A percentile compares a stretch with the other conserved stretches of the same genome.
Evolutionary conservation across 192 early-diverging fungal genomes (phyloP).

Genomic region (Oehlia diaphana): DNA sequence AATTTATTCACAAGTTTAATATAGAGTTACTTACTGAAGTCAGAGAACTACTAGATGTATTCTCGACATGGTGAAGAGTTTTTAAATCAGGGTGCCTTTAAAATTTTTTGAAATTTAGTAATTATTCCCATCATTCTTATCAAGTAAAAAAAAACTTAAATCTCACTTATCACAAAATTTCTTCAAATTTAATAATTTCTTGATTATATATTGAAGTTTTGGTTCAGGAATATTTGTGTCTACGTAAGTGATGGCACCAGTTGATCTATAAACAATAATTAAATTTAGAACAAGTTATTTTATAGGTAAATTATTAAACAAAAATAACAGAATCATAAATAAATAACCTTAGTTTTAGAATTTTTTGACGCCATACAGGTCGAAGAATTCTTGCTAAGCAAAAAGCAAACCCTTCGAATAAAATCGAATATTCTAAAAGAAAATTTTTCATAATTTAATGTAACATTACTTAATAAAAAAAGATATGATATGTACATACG

Average conservation of each 20-base stretch:
- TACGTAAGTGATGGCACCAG: too few species aligned
- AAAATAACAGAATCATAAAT: too few species aligned
- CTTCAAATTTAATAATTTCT: background rate
- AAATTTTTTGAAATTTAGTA: background rate
- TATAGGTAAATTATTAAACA: background rate
- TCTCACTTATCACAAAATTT: constrained; percentile 19
- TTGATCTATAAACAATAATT: background rate
- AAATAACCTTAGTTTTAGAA: constrained; percentile 12
- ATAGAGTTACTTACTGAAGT: background rate
- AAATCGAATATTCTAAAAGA: background rate
- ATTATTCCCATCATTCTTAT: background rate
- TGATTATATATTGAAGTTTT: background rate
- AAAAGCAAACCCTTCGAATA: constrained; percentile 24
- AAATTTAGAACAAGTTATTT: background rate
- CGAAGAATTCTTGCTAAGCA: constrained; percentile 24
- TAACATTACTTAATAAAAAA: background rate
- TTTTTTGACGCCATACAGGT: constrained; percentile 24
- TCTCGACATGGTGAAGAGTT: background rate
- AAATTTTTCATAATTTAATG: too few species aligned
- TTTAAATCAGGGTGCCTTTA: background rate
- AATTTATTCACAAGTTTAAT: background rate
- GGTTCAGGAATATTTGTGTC: constrained; percentile 14
- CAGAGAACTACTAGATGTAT: background rate
- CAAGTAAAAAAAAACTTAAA: background rate
- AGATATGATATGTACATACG: background rate